phyloP scores from a whole-genome alignment of 1,284 basidiomycete species.

The Clitocybe nebularis region DNA sequence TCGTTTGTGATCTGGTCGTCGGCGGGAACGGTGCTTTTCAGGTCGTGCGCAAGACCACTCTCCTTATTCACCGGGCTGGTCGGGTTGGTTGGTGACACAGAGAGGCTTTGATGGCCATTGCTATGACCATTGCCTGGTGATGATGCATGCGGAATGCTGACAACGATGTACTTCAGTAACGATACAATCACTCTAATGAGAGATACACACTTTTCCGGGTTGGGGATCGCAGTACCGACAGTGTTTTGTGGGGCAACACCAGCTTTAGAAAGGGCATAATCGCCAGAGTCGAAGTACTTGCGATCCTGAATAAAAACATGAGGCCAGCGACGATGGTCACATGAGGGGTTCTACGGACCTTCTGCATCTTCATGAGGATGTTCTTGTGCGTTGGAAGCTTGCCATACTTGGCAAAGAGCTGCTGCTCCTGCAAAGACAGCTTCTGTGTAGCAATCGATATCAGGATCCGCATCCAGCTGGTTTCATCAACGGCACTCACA shows the following conservation, averaged over 20 bases:
- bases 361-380: conserved; percentile 90
- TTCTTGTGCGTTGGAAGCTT: conserved; percentile 94
- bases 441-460: conserved; percentile 46
- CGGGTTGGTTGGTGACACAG: conserved; percentile 68
- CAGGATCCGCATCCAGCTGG: conserved; percentile 19
- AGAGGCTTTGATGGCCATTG: conserved; percentile 49
- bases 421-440: conserved; percentile 88
- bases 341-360: conserved; percentile 47
- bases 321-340: conserved; percentile 7
- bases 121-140: conserved; percentile 49
- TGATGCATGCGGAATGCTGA: conserved; percentile 74
- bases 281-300: conserved; percentile 97
- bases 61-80: conserved; percentile 62
- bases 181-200: not conserved
- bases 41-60: conserved; percentile 48
- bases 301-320: conserved; percentile 65
- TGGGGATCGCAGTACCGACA: conserved; percentile 92
- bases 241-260: conserved; percentile 84
- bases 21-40: conserved; percentile 25
- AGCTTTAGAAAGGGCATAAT: conserved; percentile 94
- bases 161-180: not conserved
- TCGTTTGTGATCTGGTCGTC: conserved; percentile 17
- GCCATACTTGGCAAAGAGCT: conserved; percentile 92
- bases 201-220: conserved; percentile 84
- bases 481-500: conserved; percentile 38